Conservation (phyloP, 331 rosid genomes). For the Malus hybrid region DNA sequence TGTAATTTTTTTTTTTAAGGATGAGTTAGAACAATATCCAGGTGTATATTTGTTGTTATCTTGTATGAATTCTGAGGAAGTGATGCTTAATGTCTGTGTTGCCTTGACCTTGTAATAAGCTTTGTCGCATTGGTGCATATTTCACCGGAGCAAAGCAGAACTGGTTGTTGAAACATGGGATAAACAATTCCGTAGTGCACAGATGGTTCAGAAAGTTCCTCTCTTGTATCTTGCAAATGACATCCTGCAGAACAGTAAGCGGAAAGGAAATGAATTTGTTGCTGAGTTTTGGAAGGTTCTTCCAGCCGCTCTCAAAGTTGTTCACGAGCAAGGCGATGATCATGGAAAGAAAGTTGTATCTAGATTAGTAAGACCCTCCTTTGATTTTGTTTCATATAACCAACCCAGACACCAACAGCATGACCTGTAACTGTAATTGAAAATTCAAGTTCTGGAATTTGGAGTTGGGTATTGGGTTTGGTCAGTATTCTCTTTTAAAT, state of each 20-base stretch:
- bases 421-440: not conserved
- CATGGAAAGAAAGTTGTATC: slow-evolving; percentile 53
- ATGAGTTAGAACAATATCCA: not conserved
- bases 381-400: not conserved
- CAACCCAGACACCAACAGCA: not conserved
- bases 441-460: not conserved
- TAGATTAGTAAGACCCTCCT: slow-evolving; percentile 55
- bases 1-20: not conserved
- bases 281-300: slow-evolving; percentile 90
- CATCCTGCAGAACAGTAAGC: slow-evolving; percentile 89
- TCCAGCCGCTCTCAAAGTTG: slow-evolving; percentile 63
- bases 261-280: slow-evolving; percentile 91
- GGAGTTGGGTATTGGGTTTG: not conserved
- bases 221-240: slow-evolving; percentile 87
- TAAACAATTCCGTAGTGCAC: slow-evolving; percentile 58
- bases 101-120: slow-evolving; percentile 48
- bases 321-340: slow-evolving; percentile 44
- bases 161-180: slow-evolving; percentile 85
- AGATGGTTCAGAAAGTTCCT: slow-evolving; percentile 60
- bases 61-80: not conserved
- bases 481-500: too few relatives aligned
- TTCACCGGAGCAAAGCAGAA: slow-evolving; percentile 78
- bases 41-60: not conserved
- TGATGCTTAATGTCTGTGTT: slow-evolving; percentile 5
- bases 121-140: slow-evolving; percentile 91